Conservation (phyloP, 2,329 filamentous ascomycete genomes). For the Pseudocercospora musae region DNA sequence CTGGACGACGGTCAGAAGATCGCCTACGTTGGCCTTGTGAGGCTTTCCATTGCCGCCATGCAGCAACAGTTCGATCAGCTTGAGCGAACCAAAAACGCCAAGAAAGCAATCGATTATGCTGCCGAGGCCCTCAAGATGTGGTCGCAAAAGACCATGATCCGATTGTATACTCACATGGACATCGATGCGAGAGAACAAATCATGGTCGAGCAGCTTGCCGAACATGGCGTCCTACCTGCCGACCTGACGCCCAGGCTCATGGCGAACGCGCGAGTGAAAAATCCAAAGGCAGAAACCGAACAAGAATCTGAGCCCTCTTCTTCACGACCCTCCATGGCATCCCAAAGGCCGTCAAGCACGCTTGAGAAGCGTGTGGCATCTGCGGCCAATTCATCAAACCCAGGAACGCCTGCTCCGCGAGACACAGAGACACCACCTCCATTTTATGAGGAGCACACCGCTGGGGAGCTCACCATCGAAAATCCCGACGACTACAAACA, state of each 20-base stretch:
- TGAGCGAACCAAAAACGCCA: constrained; percentile 61
- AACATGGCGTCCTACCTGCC: constrained; percentile 80
- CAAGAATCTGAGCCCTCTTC: constrained; percentile 28
- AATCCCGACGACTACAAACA: constrained; percentile 78
- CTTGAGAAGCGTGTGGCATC: constrained; percentile 19
- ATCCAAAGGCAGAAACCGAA: constrained; percentile 52
- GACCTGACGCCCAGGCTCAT: constrained; percentile 85
- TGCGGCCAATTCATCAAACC: constrained; percentile 20
- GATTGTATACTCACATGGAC: constrained; percentile 94
- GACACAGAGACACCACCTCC: constrained; percentile 38
- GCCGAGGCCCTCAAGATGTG: constrained; percentile 87
- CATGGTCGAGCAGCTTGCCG: constrained; percentile 96
- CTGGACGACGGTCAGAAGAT: constrained; percentile 93
- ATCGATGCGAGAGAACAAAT: constrained; percentile 87
- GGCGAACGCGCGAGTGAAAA: constrained; percentile 88
- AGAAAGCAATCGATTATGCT: constrained; percentile 67
- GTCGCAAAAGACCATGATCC: constrained; percentile 97
- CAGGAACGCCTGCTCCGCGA: constrained; percentile 37
- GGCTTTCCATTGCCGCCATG: constrained; percentile 77
- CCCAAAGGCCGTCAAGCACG: constrained; percentile 23
- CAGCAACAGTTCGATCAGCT: constrained; percentile 63
- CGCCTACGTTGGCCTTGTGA: constrained; percentile 88
- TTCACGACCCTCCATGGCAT: constrained; percentile 31
- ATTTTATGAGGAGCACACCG: constrained; percentile 59
- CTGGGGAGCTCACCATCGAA: constrained; percentile 74